Percentiles rank a stretch among this genome's conserved stretches.
Evolutionary conservation across 495 filamentous ascomycete genomes (phyloP).

Genomic region (Aspergillus incahuasiensis): DNA sequence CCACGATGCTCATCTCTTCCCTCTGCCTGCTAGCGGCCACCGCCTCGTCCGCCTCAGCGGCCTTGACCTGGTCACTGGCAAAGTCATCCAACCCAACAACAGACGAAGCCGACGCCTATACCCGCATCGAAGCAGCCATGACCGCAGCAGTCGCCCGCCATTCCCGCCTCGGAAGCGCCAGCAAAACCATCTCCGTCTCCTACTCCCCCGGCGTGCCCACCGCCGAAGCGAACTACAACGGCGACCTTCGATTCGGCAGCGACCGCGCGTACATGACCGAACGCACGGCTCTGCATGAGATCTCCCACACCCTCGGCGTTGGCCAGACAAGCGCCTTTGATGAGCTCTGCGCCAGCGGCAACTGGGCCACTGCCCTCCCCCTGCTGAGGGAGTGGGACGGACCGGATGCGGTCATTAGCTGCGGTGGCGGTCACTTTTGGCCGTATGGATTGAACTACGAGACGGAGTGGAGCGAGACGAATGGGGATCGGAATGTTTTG

Average conservation of each 20-base stretch:
- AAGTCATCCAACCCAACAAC: conserved; percentile 1
- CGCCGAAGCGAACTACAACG: conserved; percentile 11
- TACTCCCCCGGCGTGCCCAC: conserved; percentile 10
- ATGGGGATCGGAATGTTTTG: conserved; percentile 9
- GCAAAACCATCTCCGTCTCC: conserved; percentile 2
- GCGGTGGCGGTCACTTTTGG: conserved; percentile 9
- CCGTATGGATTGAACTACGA: conserved; percentile 11
- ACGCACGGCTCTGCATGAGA: conserved; percentile 12
- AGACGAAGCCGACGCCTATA: conserved; percentile 5
- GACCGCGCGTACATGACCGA: conserved; percentile 10
- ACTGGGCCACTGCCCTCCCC: conserved; percentile 2
- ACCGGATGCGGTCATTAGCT: conserved; percentile 1
- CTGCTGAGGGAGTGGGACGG: conserved; percentile 7
- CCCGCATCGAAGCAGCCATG: conserved; percentile 5
- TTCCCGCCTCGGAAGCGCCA: conserved; percentile 6
- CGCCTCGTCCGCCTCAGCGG: background rate
- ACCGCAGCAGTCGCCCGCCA: conserved; percentile 8
- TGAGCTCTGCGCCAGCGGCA: background rate
- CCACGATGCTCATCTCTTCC: background rate
- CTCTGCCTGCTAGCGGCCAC: background rate
- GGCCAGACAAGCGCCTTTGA: conserved; percentile 8
- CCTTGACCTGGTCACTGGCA: conserved; percentile 4
- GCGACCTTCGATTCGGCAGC: conserved; percentile 4
- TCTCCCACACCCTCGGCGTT: conserved; percentile 10
- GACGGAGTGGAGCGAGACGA: conserved; percentile 10